Base-by-base conservation (phyloP, 495 filamentous ascomycete genomes). In the Talaromyces stipitatus region DNA sequence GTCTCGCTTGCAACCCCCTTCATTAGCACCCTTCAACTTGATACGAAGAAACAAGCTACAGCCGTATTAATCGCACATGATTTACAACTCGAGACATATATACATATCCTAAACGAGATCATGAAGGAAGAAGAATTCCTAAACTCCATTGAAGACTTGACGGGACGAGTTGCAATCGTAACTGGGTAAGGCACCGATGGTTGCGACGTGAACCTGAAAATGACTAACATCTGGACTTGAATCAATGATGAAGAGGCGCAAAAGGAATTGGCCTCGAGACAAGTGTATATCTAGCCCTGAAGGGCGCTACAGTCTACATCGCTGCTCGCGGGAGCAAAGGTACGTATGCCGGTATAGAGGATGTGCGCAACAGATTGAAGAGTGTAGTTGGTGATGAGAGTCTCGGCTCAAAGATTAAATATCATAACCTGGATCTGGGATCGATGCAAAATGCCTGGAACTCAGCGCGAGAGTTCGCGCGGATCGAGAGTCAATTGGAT, bases 201-300 rank as follows among this genome's bases (percentile, higher is more conserved):
- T 32, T 33, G 23, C 9, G 27, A 32, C 9, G 12, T 6, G 22
- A n/a, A 14, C 4, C 12, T 9, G 12, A 2, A 26, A 11, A 48
- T 11, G 22, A 28, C 50, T 60, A 56, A 33, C 50, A 18, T 32
- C 16, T 2, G 14, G 22, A 5, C 16, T 12, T 56, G 12, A 20
- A 11, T 7, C 11, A 1, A 11, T 22, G 22, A 11, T 32, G 2
- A 24, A 63, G 61, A 24, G 64, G 59, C 10, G 60, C 61, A 50
- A 62, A 59, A 22, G 59, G 59, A 2, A 65, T 66, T 33, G 64
- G 64, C 24, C 54, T 66, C 6, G 45, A 65, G 22, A 62, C 62
- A 32, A 63, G 45, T 2, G 27, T 58, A 22, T 54, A 58, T 14
- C 38, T 66, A 4, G 60, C 62, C 9, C 43, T 27, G 8, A 61